These are phyloP conservation scores for Penicillium bovifimosum DNA, from an alignment of 495 filamentous ascomycete genomes.

Conservation along the genomic window DNA sequence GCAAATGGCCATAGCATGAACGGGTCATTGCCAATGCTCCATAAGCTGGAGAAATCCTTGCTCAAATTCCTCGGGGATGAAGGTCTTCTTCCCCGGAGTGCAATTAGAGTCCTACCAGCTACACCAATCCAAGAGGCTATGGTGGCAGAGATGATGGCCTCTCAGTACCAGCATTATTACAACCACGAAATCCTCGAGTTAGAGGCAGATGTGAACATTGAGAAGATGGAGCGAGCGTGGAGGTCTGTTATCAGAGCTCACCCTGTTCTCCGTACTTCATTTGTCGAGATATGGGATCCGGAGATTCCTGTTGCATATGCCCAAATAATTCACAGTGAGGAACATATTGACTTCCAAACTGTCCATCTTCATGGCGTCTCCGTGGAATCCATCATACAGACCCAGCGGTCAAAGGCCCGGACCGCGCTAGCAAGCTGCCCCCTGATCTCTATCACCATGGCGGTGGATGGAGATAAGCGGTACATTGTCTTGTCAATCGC, in stretches of 20 bases:
- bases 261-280: constrained; percentile 67
- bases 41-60: constrained; percentile 28
- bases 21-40: constrained; percentile 13
- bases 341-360: constrained; percentile 17
- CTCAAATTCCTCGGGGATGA: constrained; percentile 26
- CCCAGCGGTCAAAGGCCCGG: constrained; percentile 19
- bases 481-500: constrained; percentile 49
- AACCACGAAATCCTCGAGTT: constrained; percentile 70
- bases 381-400: constrained; percentile 20
- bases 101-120: constrained; percentile 56
- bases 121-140: constrained; percentile 84
- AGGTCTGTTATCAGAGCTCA: constrained; percentile 47
- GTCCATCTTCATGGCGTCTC: constrained; percentile 14
- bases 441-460: constrained; percentile 13
- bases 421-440: constrained; percentile 6
- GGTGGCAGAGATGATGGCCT: constrained; percentile 68
- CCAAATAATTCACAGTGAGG: constrained; percentile 51
- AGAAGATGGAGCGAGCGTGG: constrained; percentile 55
- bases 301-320: constrained; percentile 52
- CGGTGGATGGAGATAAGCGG: constrained; percentile 16
- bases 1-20: constrained; percentile 3
- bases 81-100: constrained; percentile 23
- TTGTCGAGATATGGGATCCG: constrained; percentile 56
- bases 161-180: constrained; percentile 67
- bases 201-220: constrained; percentile 42